phyloP scores from a whole-genome alignment of 371 early-diverging fungal genomes.

The Mucor velutinosus region DNA sequence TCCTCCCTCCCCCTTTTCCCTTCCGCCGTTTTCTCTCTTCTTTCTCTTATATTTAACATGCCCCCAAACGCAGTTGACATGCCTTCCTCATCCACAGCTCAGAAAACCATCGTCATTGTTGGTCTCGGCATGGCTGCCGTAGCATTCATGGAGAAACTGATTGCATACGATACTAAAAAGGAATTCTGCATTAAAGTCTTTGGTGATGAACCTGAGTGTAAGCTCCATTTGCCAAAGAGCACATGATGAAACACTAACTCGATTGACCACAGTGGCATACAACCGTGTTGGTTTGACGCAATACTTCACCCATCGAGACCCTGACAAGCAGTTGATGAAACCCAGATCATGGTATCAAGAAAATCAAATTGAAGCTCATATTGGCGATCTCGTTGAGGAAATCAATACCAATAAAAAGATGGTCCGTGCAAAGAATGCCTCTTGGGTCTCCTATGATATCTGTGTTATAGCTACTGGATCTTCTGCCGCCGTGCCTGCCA shows the following conservation, averaged over 20 bases:
- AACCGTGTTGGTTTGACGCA: slow-evolving; percentile 69
- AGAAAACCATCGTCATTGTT: slow-evolving; percentile 47
- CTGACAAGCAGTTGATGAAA: slow-evolving; percentile 50
- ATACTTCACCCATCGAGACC: slow-evolving; percentile 60
- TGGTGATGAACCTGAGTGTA: slow-evolving; percentile 59
- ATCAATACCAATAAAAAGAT: slow-evolving; percentile 41
- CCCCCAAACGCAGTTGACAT: slow-evolving; percentile 1
- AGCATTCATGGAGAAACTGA: slow-evolving; percentile 62
- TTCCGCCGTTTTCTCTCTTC: background rate
- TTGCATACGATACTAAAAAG: slow-evolving; percentile 49
- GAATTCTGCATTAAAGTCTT: slow-evolving; percentile 53
- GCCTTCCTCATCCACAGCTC: background rate
- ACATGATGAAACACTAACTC: background rate
- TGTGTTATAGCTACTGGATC: slow-evolving; percentile 70
- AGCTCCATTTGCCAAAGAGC: background rate
- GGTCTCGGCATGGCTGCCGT: slow-evolving; percentile 75
- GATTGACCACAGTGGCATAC: slow-evolving; percentile 49
- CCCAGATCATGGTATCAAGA: slow-evolving; percentile 57
- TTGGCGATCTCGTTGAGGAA: slow-evolving; percentile 45
- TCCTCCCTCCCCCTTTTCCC: background rate
- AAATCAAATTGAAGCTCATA: slow-evolving; percentile 40
- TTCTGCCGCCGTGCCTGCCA: slow-evolving; percentile 58
- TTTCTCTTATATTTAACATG: slow-evolving; percentile 3
- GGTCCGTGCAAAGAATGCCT: slow-evolving; percentile 35
- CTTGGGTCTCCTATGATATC: slow-evolving; percentile 50